Conservation (phyloP, 768 basidiomycete genomes). For the Daedaleopsis nitida region DNA sequence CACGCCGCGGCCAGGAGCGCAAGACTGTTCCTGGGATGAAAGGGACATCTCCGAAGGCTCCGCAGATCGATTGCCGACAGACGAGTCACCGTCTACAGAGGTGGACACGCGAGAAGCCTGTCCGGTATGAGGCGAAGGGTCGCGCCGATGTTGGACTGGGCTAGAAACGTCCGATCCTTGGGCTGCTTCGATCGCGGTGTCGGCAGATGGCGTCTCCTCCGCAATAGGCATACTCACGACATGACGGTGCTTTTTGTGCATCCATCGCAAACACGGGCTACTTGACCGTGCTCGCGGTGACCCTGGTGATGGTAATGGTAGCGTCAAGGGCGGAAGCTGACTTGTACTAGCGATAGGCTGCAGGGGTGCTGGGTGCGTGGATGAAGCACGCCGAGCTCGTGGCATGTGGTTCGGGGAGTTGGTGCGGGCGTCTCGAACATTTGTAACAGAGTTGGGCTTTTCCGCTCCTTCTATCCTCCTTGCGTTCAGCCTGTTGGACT, state of each 20-base stretch:
- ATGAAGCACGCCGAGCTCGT: background rate
- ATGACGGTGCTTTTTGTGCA: background rate
- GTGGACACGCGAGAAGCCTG: background rate
- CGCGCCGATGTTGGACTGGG: background rate
- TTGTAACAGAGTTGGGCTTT: too few species aligned
- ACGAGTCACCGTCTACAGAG: background rate
- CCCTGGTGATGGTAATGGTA: too few species aligned
- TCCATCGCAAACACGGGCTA: too few species aligned
- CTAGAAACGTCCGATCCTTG: background rate
- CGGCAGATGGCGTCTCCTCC: background rate
- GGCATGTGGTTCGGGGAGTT: background rate
- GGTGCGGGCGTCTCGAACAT: background rate
- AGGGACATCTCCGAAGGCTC: constrained; percentile 4
- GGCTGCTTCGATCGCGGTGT: background rate
- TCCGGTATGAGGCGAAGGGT: background rate
- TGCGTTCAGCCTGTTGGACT: background rate
- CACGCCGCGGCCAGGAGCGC: constrained; percentile 1
- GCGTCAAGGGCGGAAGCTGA: too few species aligned
- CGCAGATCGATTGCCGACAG: background rate
- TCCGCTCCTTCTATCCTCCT: background rate
- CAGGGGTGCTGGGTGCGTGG: too few species aligned
- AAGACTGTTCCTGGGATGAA: constrained; percentile 1
- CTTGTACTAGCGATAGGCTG: too few species aligned
- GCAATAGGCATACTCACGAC: background rate
- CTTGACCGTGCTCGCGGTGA: too few species aligned